phyloP scores from a whole-genome alignment of 2,329 filamentous ascomycete species.

The Onygenales sp. region DNA sequence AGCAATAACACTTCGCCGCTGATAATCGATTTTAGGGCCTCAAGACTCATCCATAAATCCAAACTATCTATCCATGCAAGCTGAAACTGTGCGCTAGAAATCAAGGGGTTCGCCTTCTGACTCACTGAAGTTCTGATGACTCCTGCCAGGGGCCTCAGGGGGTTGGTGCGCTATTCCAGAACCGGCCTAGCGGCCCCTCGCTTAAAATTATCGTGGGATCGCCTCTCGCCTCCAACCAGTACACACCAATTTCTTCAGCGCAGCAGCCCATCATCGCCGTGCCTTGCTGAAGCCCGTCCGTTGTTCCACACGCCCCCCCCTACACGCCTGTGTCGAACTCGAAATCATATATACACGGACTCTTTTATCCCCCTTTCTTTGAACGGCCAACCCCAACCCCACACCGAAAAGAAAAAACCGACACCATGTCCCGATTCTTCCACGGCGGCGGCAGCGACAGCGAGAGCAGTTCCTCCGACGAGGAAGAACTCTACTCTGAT shows the following conservation, averaged over 20 bases:
- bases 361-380: constrained; percentile 23
- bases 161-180: constrained; percentile 2
- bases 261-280: background rate
- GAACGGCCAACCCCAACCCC: constrained; percentile 7
- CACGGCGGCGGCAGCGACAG: constrained; percentile 90
- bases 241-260: constrained; percentile 1
- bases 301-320: no score
- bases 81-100: no score
- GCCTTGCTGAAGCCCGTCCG: no score
- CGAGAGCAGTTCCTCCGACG: constrained; percentile 85
- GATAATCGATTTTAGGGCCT: no score
- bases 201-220: constrained; percentile 29
- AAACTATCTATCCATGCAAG: no score
- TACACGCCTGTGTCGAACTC: background rate
- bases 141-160: no score
- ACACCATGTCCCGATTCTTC: constrained; percentile 93
- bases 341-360: constrained; percentile 3
- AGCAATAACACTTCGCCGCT: no score
- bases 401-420: background rate
- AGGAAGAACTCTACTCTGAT: constrained; percentile 86
- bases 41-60: no score
- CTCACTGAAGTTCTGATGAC: no score
- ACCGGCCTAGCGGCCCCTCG: constrained; percentile 20
- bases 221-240: background rate
- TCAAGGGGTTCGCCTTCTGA: no score